Percentiles rank a stretch among this genome's conserved stretches.
phyloP scores from a whole-genome alignment of 495 filamentous ascomycete species.

The Podospora pseudocomata region DNA sequence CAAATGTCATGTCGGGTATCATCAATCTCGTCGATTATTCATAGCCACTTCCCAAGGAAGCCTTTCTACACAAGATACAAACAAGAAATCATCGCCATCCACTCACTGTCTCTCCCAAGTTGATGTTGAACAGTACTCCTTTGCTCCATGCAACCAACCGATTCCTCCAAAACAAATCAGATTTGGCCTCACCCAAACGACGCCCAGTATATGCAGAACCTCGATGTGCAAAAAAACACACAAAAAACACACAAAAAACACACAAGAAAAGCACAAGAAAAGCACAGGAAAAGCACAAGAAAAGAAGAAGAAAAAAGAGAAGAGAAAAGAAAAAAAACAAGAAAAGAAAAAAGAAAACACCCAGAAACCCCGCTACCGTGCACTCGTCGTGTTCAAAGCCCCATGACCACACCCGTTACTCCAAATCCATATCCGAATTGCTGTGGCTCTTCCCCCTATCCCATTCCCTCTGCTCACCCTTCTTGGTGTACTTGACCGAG shows the following conservation, averaged over 20 bases:
- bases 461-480: conserved; percentile 84
- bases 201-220: not conserved
- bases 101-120: too few relatives aligned
- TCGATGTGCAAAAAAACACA: too few relatives aligned
- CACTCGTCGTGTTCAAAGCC: not conserved
- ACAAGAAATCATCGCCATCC: not conserved
- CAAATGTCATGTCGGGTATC: not conserved
- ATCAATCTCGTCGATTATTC: not conserved
- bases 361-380: not conserved
- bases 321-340: too few relatives aligned
- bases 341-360: not conserved
- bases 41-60: not conserved
- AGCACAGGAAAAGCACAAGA: too few relatives aligned
- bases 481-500: conserved; percentile 74
- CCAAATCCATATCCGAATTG: not conserved
- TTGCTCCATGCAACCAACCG: not conserved
- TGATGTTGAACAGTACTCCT: not conserved
- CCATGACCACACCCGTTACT: not conserved
- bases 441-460: conserved; percentile 42
- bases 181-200: not conserved
- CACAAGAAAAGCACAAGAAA: too few relatives aligned
- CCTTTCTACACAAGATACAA: not conserved
- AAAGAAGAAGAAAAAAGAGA: too few relatives aligned
- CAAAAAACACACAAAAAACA: too few relatives aligned
- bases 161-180: not conserved